phyloP scores from a whole-genome alignment of 495 filamentous ascomycete genomes.

The Cladorrhinum samala region DNA sequence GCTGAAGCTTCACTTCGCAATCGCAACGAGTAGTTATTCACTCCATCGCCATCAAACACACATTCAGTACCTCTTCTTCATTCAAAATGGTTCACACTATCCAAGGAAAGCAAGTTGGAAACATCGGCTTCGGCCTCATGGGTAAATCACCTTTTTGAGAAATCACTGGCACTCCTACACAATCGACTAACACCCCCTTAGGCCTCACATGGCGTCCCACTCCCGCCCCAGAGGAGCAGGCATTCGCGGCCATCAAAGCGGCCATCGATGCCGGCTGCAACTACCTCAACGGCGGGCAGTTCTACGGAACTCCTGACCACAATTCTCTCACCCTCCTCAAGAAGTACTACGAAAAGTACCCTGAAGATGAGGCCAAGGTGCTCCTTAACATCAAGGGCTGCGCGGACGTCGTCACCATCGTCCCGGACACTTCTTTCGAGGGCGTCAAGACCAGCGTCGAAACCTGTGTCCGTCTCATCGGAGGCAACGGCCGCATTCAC shows the following conservation, averaged over 20 bases:
- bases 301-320: conserved; percentile 68
- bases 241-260: conserved; percentile 61
- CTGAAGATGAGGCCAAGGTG: conserved; percentile 60
- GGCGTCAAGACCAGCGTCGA: conserved; percentile 65
- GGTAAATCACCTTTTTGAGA: conserved; percentile 20
- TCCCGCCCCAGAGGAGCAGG: conserved; percentile 48
- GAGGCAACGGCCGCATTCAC: conserved; percentile 74
- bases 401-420: too few species aligned
- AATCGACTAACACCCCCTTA: conserved; percentile 17
- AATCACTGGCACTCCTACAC: background rate
- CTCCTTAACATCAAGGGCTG: conserved; percentile 62
- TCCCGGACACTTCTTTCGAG: conserved; percentile 54
- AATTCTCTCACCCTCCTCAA: conserved; percentile 63
- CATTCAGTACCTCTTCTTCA: too few species aligned
- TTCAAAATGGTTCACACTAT: conserved; percentile 26
- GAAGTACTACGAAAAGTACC: conserved; percentile 61
- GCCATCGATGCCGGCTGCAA: conserved; percentile 62
- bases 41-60: too few species aligned
- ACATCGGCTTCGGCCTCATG: conserved; percentile 56
- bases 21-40: too few species aligned
- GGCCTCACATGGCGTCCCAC: conserved; percentile 67
- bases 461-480: conserved; percentile 54
- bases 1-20: too few species aligned
- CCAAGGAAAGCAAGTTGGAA: conserved; percentile 47
- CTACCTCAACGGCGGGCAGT: conserved; percentile 77